Percentiles rank a stretch among this genome's conserved stretches.
Conservation (phyloP, 2,329 filamentous ascomycete genomes). For the Clathrospora elynae region DNA sequence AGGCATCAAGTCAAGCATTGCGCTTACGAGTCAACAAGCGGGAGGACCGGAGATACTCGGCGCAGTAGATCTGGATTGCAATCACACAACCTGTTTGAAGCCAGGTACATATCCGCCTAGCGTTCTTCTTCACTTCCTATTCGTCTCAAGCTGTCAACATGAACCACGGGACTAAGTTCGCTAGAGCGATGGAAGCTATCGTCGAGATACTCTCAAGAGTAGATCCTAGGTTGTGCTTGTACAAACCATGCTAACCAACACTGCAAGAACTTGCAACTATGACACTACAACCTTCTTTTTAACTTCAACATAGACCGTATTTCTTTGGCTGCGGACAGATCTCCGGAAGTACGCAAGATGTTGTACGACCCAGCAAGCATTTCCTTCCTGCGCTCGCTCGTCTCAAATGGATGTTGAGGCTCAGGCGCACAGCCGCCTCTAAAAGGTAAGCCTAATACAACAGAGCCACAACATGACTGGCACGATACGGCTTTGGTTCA, state of each 20-base stretch:
- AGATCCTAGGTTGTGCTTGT: neutral
- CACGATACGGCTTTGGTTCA: constrained; percentile 7
- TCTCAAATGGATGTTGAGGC: neutral
- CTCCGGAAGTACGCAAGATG: constrained; percentile 6
- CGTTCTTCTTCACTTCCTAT: neutral
- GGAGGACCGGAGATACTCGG: constrained; percentile 2
- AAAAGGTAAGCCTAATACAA: constrained; percentile 9
- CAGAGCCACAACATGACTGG: constrained; percentile 19
- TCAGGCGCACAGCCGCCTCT: constrained; percentile 3
- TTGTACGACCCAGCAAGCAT: constrained; percentile 5
- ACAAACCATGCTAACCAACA: constrained; percentile 1
- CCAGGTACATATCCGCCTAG: neutral
- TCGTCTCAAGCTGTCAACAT: constrained; percentile 2
- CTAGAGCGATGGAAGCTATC: neutral
- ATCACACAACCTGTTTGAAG: constrained; percentile 2
- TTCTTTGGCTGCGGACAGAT: neutral
- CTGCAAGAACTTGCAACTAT: neutral
- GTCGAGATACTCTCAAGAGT: constrained; percentile 1
- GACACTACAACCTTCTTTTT: neutral
- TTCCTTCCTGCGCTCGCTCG: constrained; percentile 1
- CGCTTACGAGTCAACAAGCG: constrained; percentile 1
- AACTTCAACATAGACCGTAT: neutral
- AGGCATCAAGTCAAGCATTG: neutral
- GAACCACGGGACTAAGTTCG: constrained; percentile 7
- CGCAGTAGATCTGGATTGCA: constrained; percentile 1